Evolutionary conservation across 2,329 filamentous ascomycete genomes (phyloP), one percentile per base, ranked within the genome.

Genomic region (Davidsoniella eucalypti): DNA sequence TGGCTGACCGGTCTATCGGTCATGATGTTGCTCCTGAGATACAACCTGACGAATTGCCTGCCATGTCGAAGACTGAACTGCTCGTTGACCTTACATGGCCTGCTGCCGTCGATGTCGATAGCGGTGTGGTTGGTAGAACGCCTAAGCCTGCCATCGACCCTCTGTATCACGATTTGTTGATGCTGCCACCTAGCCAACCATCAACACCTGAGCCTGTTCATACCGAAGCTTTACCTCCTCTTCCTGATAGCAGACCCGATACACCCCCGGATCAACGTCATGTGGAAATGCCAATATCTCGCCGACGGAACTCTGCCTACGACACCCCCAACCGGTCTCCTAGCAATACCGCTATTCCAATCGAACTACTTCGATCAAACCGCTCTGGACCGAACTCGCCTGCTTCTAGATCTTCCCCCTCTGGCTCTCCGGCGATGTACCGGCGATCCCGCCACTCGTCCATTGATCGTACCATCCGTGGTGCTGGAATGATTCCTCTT

Each of bases 131-230:
- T 33, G 67, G 71, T 51, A 68, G 76, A 55, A 66, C 68, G 55
- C 73, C 81, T 63, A 78, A 77, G 60, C 76, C 76, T 55, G 76
- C 77, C 55, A 80, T 82, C 57, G 78, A 82, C 59, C 78, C 78
- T 38, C 71, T 76, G 55, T 78, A 78, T 64, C 75, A 76, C 54
- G 78, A 82, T 59, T 64, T 82, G 45, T 69, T 82, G 51, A 76
- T 76, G 37, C 64, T 82, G 38, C 78, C 78, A 49, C 78, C 78
- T 29, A 80, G 75, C 59, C 67, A 69, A 54, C 70, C 75, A 52
- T 66, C 66, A 39, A 73, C 73, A 47, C 74, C 73, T 23, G 59
- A 63, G 33, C 56, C 60, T 39, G 53, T 55, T 4, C 56, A 57
- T 1, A 62, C 64, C 2, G 61, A 69, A 36, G 63, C 79, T 37